Percentiles rank a stretch among this genome's conserved stretches.
phyloP scores from a whole-genome alignment of 192 early-diverging fungal species.

The Dissophora globulifera region DNA sequence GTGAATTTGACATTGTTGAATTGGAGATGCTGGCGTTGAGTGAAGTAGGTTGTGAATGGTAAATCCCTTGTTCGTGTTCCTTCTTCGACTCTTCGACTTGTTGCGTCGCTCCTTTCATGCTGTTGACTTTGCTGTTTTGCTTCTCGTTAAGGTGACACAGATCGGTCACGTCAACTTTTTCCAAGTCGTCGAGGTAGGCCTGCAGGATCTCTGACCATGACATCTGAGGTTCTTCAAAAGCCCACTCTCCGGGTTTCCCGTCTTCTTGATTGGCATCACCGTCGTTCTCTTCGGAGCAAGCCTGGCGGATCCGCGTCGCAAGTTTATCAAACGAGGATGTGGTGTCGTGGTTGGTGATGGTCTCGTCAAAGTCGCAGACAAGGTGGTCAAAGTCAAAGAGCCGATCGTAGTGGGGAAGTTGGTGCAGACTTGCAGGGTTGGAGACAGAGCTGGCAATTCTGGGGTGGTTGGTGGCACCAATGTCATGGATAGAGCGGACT shows the following conservation, averaged over 20 bases:
- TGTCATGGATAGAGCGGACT: constrained; percentile 9
- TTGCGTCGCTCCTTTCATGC: neutral
- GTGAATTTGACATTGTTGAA: no score
- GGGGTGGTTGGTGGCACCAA: no score
- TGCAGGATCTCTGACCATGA: constrained; percentile 43
- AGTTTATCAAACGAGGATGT: constrained; percentile 47
- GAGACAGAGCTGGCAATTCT: no score
- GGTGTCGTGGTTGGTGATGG: constrained; percentile 49
- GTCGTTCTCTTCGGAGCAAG: no score
- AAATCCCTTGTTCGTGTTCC: neutral
- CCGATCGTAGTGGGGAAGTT: neutral
- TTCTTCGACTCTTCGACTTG: neutral
- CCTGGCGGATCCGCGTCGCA: constrained; percentile 15
- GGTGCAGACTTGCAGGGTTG: neutral
- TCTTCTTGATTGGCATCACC: no score
- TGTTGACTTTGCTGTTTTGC: no score
- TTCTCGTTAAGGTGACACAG: constrained; percentile 33
- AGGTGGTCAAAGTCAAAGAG: constrained; percentile 36
- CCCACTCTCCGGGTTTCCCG: no score
- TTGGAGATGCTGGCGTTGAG: neutral
- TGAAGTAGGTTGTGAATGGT: neutral
- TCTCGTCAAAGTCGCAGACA: constrained; percentile 50
- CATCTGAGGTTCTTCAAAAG: constrained; percentile 21
- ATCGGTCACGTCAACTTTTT: constrained; percentile 31
- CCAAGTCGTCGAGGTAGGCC: constrained; percentile 43